Base-by-base conservation (phyloP, 1,139 yeast genomes). In the Spencermartinsiella ligniputridi region DNA sequence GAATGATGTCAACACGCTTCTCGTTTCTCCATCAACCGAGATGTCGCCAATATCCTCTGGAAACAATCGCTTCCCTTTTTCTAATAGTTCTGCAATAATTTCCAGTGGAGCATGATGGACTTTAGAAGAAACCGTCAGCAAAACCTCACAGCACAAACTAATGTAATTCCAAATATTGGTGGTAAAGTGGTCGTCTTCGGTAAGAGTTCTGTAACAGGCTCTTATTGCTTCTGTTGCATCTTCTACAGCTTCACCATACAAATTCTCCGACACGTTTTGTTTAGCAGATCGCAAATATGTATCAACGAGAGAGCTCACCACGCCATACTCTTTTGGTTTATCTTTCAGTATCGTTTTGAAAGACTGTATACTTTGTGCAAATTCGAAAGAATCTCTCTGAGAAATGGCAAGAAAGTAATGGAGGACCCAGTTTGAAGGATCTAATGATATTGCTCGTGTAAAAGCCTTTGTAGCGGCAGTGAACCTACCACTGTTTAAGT, bases 381-480 rank as follows among this genome's bases (percentile, higher is more conserved):
- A 80, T 39, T 77, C 76, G n/a, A 77, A 75, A 48, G 77, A 63
- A 18, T 69, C 70, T 8, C 76, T 61, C 30, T 77, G 71, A 1
- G 84, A 83, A 22, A 74, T 67, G 0, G 95, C 95, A 39, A 83
- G 67, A 62, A 86, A 72, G 56, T 82, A 87, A 30, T 70, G 68
- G 0, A 87, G 82, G 40, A 78, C 74, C 83, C 87, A 79, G 49
- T 73, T 75, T 1, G 61, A 56, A 0, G 77, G 70, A 29, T 77
- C 76, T 15, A 85, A 55, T 19, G 71, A 68, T 35, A 77, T 58
- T 0, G 92, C 88, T 49, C 81, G 80, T 33, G 70, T 72, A 56
- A 89, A 86, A 1, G 94, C 97, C 60, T 85, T 89, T 6, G 77
- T 74, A 0, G 96, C 88, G 2, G 97, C 95, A 48, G 85, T 92